phyloP scores from a whole-genome alignment of 441 rosid species.

The Croton setiger region DNA sequence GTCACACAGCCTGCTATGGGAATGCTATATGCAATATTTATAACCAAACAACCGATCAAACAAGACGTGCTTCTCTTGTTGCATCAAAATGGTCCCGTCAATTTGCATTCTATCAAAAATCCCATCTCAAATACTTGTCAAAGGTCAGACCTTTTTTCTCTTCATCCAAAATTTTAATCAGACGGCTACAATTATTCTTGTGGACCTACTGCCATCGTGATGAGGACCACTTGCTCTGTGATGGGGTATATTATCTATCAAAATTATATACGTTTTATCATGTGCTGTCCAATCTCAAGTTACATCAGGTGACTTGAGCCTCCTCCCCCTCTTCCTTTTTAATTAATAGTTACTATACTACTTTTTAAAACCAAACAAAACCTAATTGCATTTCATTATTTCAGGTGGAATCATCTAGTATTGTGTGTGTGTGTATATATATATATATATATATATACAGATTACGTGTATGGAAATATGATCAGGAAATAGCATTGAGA shows the following conservation, averaged over 20 bases:
- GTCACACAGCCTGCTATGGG: background rate
- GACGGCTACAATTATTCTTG: background rate
- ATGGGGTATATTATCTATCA: background rate
- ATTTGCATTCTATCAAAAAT: background rate
- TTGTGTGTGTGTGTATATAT: too few relatives aligned
- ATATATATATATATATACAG: too few relatives aligned
- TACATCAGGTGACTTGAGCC: background rate
- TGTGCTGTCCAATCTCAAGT: constrained; percentile 16
- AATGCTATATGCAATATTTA: background rate
- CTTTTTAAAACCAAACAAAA: background rate
- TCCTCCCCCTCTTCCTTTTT: background rate
- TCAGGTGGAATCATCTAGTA: constrained; percentile 16
- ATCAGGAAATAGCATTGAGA: too few relatives aligned
- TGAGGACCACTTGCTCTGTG: background rate
- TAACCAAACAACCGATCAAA: constrained; percentile 8
- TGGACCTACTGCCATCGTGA: background rate
- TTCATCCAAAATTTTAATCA: background rate
- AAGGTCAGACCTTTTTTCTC: background rate
- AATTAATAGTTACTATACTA: background rate
- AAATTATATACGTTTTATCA: background rate
- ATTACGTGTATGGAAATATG: background rate
- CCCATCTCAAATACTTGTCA: background rate
- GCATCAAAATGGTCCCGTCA: constrained; percentile 1
- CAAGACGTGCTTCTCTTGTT: constrained; percentile 3
- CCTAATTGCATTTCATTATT: background rate